phyloP scores from a whole-genome alignment of 2,329 filamentous ascomycete genomes.

The Aspergillus sp. region DNA sequence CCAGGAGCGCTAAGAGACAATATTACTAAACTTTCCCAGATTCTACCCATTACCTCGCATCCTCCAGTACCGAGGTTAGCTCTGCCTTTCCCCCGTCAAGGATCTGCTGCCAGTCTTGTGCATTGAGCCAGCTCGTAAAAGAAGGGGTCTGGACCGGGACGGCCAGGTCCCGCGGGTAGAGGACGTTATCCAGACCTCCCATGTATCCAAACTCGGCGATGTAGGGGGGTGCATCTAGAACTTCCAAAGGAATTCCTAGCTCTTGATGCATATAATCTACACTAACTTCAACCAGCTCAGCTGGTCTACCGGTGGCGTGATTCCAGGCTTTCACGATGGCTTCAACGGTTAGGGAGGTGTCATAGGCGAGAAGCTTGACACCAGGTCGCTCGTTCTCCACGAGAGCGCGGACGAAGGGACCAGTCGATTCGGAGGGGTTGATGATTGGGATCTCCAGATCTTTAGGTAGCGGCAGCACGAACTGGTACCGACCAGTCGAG shows the following conservation, averaged over 20 bases:
- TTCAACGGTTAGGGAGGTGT: conserved; percentile 36
- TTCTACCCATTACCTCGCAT: neutral
- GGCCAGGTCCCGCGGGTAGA: conserved; percentile 42
- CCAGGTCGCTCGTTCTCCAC: conserved; percentile 39
- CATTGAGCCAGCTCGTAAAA: conserved; percentile 23
- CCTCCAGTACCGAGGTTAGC: neutral
- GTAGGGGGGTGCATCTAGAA: conserved; percentile 38
- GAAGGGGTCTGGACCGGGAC: neutral
- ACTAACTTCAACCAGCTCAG: conserved; percentile 28
- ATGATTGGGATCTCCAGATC: conserved; percentile 41
- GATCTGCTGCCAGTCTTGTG: conserved; percentile 20
- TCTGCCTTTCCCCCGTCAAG: conserved; percentile 4
- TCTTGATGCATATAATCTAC: conserved; percentile 34
- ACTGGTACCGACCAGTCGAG: conserved; percentile 28
- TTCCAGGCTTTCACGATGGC: conserved; percentile 39
- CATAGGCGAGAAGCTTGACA: conserved; percentile 48
- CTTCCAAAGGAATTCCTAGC: conserved; percentile 28
- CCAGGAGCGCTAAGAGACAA: neutral
- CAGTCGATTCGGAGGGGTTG: conserved; percentile 39
- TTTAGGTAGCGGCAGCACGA: conserved; percentile 29
- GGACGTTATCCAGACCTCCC: conserved; percentile 38
- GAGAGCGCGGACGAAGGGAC: conserved; percentile 47
- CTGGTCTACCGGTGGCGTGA: conserved; percentile 38
- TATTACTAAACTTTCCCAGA: neutral
- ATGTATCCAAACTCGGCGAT: conserved; percentile 45